A percentile compares a stretch with the other conserved stretches of the same genome.
phyloP scores from a whole-genome alignment of 2,329 filamentous ascomycete species.

The Rhexocercosporidium sp. region DNA sequence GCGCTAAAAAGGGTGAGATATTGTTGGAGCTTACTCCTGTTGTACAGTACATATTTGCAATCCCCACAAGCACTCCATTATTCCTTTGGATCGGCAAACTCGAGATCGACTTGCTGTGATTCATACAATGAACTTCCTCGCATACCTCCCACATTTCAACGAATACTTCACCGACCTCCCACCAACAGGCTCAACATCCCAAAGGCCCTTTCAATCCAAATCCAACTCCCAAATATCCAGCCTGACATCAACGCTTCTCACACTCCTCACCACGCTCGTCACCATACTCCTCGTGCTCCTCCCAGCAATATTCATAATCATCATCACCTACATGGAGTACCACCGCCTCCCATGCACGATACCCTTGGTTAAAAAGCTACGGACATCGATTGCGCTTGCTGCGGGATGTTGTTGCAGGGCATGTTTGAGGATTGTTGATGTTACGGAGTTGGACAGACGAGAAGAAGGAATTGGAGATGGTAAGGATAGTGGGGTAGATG shows the following conservation, averaged over 20 bases:
- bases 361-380: neutral
- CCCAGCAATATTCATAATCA: neutral
- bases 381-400: neutral
- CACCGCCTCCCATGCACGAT: slow-evolving; percentile 3
- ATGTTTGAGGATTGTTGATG: neutral
- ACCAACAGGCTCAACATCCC: no score
- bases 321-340: slow-evolving; percentile 1
- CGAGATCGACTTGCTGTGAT: no score
- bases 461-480: neutral
- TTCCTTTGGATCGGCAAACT: no score
- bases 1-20: no score
- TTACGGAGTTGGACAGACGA: neutral
- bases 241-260: neutral
- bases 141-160: no score
- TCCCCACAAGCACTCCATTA: no score
- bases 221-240: no score
- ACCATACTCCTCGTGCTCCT: neutral
- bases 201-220: no score
- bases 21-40: no score
- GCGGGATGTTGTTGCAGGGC: neutral
- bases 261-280: neutral
- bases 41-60: no score
- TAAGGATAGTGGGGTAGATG: neutral
- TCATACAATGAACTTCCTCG: no score
- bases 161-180: no score